These are phyloP conservation scores for Calonectria multiphialidica DNA, from an alignment of 2,329 filamentous ascomycete species.

Conservation along the genomic window DNA sequence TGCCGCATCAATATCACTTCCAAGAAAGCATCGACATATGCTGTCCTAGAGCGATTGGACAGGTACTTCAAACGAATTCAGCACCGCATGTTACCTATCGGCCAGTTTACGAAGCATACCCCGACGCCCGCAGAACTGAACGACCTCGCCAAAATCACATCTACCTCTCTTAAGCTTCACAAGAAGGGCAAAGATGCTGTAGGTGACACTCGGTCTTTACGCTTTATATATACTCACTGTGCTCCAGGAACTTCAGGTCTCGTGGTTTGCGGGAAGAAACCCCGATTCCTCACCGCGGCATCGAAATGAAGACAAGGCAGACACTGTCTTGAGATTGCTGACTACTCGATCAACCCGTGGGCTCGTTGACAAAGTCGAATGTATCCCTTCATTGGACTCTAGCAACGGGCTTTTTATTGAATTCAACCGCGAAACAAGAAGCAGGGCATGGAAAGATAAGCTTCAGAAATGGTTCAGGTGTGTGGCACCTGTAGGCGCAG, in stretches of 20 bases:
- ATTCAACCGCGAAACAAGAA: slow-evolving; percentile 46
- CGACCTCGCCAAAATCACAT: slow-evolving; percentile 49
- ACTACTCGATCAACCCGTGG: slow-evolving; percentile 39
- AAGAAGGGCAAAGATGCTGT: slow-evolving; percentile 33
- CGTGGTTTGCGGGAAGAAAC: slow-evolving; percentile 54
- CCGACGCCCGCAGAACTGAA: slow-evolving; percentile 40
- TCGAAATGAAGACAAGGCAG: slow-evolving; percentile 54
- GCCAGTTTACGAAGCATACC: slow-evolving; percentile 28
- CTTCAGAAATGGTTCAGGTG: slow-evolving; percentile 48
- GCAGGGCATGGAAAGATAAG: slow-evolving; percentile 52
- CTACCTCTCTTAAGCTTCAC: slow-evolving; percentile 43
- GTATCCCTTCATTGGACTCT: slow-evolving; percentile 28
- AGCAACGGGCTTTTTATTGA: slow-evolving; percentile 31
- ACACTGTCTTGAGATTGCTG: slow-evolving; percentile 61
- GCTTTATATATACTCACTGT: slow-evolving; percentile 20
- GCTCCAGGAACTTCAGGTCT: slow-evolving; percentile 49
- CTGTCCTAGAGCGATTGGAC: slow-evolving; percentile 53
- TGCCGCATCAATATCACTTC: slow-evolving; percentile 46
- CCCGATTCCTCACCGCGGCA: background rate
- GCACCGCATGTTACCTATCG: slow-evolving; percentile 42
- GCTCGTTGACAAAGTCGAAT: slow-evolving; percentile 30
- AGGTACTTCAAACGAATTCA: slow-evolving; percentile 42
- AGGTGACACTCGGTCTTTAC: slow-evolving; percentile 9
- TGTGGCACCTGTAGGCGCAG: slow-evolving; percentile 35
- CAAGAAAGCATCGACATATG: slow-evolving; percentile 44